Evolutionary conservation across 1,284 basidiomycete species (phyloP), one percentile per base, ranked within the genome.

Genomic region (Sanghuangporus baumii): DNA sequence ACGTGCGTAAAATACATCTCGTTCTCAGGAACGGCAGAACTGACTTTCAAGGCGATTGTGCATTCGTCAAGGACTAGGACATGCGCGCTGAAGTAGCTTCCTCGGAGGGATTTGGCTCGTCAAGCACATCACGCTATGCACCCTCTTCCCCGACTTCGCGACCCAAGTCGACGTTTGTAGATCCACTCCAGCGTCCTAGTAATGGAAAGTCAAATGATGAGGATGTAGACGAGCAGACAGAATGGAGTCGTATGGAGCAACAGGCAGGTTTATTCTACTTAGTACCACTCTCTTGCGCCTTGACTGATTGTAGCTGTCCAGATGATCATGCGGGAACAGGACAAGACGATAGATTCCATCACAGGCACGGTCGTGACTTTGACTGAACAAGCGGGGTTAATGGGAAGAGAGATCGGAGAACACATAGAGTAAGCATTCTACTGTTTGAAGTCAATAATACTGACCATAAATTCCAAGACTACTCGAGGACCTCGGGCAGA

Each of bases 261-360:
- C 85, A 93, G 80, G 91, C 88, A 74, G 67, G 16, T 18, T 37
- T 56, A 37, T 14, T 60, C n/a, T 48, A 58, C 40, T 54, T 12
- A 18, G 37, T 16, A 48, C 16, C 31, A 9, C 26, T 54, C 37
- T 46, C 55, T 26, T 20, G n/a, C 31, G 16, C 50, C 50, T 41
- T 31, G n/a, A 34, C 23, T 23, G 41, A 54, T 58, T 23, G 41
- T 59, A 66, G 26, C 26, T 31, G 26, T 31, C 26, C 52, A 95
- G 90, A 84, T 94, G 72, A 85, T 96, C 74, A 86, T 96, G 48
- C 82, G 81, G 54, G 84, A 91, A 69, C 94, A 97, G 78, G 94
- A 97, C 71, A 81, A 85, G 55, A 89, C 93, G 0, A 87, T 97
- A 64, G 86, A 89, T 51, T 84, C 88, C 0, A 95, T 97, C 69